Evolutionary conservation across 2,329 filamentous ascomycete species (phyloP).

Genomic region (Didymella pomorum): DNA sequence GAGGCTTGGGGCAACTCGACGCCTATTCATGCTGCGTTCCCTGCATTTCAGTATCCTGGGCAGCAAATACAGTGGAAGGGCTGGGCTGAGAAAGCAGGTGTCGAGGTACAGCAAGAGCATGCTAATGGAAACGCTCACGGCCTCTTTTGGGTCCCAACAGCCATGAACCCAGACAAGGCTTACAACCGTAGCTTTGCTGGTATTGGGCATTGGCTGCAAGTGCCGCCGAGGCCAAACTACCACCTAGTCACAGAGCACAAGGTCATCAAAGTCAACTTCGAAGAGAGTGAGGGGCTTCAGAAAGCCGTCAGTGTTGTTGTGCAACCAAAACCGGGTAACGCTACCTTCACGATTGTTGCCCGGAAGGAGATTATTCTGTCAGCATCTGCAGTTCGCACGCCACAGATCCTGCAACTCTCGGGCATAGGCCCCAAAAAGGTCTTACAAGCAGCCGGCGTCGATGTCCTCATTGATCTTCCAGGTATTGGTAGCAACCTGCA

Average conservation of each 20-base stretch:
- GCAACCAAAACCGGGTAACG: slow-evolving; percentile 9
- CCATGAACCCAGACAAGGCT: slow-evolving; percentile 37
- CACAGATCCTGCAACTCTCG: slow-evolving; percentile 69
- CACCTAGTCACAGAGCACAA: slow-evolving; percentile 35
- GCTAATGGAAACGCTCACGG: slow-evolving; percentile 9
- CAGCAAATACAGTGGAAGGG: slow-evolving; percentile 7
- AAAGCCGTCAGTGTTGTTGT: slow-evolving; percentile 32
- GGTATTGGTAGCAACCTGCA: slow-evolving; percentile 43
- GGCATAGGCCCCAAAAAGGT: slow-evolving; percentile 59
- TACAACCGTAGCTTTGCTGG: slow-evolving; percentile 38
- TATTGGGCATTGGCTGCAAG: slow-evolving; percentile 40
- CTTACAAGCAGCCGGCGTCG: slow-evolving; percentile 26
- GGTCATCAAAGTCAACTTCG: slow-evolving; percentile 31
- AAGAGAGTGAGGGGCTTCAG: not conserved
- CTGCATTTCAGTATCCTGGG: slow-evolving; percentile 27
- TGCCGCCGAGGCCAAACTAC: slow-evolving; percentile 37
- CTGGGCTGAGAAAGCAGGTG: slow-evolving; percentile 6
- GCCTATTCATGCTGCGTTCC: slow-evolving; percentile 9
- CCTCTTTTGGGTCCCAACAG: slow-evolving; percentile 9
- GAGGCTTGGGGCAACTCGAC: slow-evolving; percentile 23
- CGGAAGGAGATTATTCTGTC: slow-evolving; percentile 64
- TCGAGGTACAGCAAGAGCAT: slow-evolving; percentile 1
- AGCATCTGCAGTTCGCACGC: slow-evolving; percentile 66
- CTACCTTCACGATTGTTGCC: slow-evolving; percentile 20
- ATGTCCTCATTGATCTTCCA: slow-evolving; percentile 28